Evolutionary conservation across 1,284 basidiomycete species (phyloP).

Genomic region (Stereum hirsutum): DNA sequence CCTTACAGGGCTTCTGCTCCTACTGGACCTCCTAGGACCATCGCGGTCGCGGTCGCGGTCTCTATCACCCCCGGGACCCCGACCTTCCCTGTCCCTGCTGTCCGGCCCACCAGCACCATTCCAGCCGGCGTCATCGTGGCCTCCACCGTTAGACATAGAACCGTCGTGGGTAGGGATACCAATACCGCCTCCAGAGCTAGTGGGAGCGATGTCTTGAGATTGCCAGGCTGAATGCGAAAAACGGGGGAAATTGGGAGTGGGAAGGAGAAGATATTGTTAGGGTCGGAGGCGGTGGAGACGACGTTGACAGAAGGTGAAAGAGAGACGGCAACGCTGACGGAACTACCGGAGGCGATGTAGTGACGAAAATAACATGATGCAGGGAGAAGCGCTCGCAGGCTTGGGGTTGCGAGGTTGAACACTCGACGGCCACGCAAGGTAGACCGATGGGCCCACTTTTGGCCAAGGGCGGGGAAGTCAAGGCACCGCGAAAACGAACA

Average conservation of each 20-base stretch:
- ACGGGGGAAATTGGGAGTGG: no score
- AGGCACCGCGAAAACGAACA: no score
- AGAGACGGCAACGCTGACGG: conserved; percentile 1
- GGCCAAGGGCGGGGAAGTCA: no score
- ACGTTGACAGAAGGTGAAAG: conserved; percentile 10
- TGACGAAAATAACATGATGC: no score
- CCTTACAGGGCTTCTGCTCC: conserved; percentile 58
- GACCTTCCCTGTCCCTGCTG: no score
- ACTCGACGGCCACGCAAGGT: no score
- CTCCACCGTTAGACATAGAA: conserved; percentile 32
- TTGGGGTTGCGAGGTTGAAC: no score
- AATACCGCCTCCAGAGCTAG: conserved; percentile 41
- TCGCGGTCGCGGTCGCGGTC: conserved; percentile 36
- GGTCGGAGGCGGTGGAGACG: conserved; percentile 17
- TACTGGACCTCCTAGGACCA: conserved; percentile 51
- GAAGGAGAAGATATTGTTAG: conserved; percentile 22
- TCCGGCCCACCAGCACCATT: conserved; percentile 37
- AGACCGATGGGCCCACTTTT: no score
- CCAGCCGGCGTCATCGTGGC: conserved; percentile 33
- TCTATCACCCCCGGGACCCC: conserved; percentile 37
- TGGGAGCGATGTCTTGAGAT: conserved; percentile 64
- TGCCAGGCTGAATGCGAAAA: conserved; percentile 54
- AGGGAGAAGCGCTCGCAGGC: no score
- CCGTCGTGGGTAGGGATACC: conserved; percentile 57
- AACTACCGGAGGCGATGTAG: no score